These are phyloP conservation scores for Yarrowia yakushimensis DNA, from an alignment of 805 yeast species.

Conservation along the genomic window DNA sequence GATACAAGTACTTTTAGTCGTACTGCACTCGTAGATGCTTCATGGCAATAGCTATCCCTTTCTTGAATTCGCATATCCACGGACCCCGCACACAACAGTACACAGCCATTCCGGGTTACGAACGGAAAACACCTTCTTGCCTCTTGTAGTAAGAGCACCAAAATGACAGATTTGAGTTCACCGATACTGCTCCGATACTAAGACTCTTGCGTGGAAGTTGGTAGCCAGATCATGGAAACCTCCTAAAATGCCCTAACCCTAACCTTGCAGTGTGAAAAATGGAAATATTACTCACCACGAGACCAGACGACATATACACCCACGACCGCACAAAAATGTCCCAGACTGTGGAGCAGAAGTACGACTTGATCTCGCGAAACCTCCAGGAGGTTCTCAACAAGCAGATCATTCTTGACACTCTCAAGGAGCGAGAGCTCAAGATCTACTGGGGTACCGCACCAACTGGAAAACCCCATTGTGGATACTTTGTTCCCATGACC, in stretches of 20 bases:
- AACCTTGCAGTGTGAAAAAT: neutral
- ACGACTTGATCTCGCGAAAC: conserved; percentile 72
- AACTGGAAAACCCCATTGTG: conserved; percentile 98
- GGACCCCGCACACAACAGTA: no score
- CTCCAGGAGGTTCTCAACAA: conserved; percentile 89
- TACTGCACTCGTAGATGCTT: no score
- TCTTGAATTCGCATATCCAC: no score
- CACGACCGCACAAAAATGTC: conserved; percentile 15
- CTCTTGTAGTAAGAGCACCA: no score
- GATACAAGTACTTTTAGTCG: no score
- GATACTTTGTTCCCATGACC: conserved; percentile 97
- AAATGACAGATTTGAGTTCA: no score
- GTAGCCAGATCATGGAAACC: no score
- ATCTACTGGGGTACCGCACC: conserved; percentile 99
- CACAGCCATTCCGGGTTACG: no score
- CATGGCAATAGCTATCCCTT: no score
- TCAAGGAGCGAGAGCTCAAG: conserved; percentile 75
- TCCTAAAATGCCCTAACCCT: conserved; percentile 3
- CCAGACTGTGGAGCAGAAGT: conserved; percentile 36
- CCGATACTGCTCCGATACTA: no score
- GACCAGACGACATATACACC: neutral
- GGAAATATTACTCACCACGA: conserved; percentile 17
- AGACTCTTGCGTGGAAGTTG: no score
- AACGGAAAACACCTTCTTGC: no score
- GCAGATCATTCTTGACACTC: conserved; percentile 77